A percentile compares a stretch with the other conserved stretches of the same genome.
Conservation (phyloP, 2,329 filamentous ascomycete species). For the Xenoacremonium recifei region DNA sequence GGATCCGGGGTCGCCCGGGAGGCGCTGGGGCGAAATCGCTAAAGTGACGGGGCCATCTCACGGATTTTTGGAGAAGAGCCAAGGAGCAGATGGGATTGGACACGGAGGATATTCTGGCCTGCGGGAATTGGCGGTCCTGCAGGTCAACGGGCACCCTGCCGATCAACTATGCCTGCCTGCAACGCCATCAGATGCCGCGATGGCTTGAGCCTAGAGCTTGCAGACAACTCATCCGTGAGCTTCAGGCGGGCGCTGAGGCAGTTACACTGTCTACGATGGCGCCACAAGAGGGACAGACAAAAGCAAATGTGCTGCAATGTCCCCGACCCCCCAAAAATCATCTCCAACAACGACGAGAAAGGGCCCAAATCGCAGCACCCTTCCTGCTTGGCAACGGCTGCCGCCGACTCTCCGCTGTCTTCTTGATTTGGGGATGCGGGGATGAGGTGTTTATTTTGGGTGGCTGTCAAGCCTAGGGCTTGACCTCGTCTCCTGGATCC, state of each 20-base stretch:
- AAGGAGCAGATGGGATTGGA: neutral
- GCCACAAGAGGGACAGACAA: neutral
- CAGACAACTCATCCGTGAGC: too few species aligned
- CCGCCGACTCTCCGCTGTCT: neutral
- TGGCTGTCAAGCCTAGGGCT: neutral
- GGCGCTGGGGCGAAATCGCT: slow-evolving; percentile 18
- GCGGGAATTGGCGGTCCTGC: slow-evolving; percentile 21
- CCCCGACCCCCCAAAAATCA: too few species aligned
- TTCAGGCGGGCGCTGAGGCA: too few species aligned
- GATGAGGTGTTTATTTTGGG: neutral
- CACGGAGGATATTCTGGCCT: too few species aligned
- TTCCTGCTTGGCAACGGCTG: neutral
- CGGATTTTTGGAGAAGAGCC: slow-evolving; percentile 9
- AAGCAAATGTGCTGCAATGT: too few species aligned
- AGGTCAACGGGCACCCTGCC: neutral
- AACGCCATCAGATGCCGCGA: too few species aligned
- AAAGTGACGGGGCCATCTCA: neutral
- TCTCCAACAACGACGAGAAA: too few species aligned
- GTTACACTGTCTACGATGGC: slow-evolving; percentile 1
- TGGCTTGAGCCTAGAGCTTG: too few species aligned
- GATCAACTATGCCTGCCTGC: slow-evolving; percentile 4
- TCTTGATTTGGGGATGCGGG: neutral
- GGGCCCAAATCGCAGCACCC: neutral
- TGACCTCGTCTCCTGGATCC: neutral
- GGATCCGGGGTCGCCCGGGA: slow-evolving; percentile 30